phyloP scores from a whole-genome alignment of 768 basidiomycete genomes.

The Amanita molliuscula region DNA sequence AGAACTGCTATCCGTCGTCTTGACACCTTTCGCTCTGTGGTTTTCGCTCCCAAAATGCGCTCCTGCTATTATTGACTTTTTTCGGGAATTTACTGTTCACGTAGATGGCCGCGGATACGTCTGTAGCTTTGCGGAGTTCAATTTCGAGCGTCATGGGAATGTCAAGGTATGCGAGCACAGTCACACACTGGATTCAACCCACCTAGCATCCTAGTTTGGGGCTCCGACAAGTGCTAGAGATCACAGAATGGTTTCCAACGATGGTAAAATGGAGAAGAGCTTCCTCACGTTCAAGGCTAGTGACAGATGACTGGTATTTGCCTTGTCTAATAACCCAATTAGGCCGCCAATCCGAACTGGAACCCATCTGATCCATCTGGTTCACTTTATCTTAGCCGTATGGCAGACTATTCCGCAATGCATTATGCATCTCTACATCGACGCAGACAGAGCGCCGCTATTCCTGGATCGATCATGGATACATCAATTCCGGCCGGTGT shows the following conservation, averaged over 20 bases:
- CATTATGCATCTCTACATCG: constrained; percentile 27
- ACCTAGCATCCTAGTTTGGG: constrained; percentile 52
- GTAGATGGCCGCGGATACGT: constrained; percentile 95
- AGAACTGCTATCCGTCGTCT: constrained; percentile 82
- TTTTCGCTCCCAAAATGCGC: constrained; percentile 86
- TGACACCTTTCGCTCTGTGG: constrained; percentile 93
- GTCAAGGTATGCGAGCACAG: constrained; percentile 48
- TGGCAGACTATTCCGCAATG: constrained; percentile 58
- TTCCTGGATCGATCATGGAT: constrained; percentile 10
- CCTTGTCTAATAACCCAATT: constrained; percentile 3
- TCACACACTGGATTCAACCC: neutral
- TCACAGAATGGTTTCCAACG: constrained; percentile 72
- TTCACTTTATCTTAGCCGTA: constrained; percentile 80
- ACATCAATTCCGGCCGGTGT: constrained; percentile 15
- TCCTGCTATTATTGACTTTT: constrained; percentile 90
- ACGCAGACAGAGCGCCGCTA: constrained; percentile 21
- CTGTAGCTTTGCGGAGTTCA: constrained; percentile 97
- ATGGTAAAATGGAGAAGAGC: constrained; percentile 99
- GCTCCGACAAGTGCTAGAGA: constrained; percentile 63
- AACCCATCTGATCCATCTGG: constrained; percentile 84
- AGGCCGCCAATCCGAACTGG: constrained; percentile 96
- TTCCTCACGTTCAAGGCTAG: constrained; percentile 84
- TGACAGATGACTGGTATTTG: neutral
- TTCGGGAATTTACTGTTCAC: constrained; percentile 96
- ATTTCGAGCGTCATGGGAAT: constrained; percentile 92